phyloP scores from a whole-genome alignment of 352 stramenopile genomes.

The Phytophthora boehmeriae region DNA sequence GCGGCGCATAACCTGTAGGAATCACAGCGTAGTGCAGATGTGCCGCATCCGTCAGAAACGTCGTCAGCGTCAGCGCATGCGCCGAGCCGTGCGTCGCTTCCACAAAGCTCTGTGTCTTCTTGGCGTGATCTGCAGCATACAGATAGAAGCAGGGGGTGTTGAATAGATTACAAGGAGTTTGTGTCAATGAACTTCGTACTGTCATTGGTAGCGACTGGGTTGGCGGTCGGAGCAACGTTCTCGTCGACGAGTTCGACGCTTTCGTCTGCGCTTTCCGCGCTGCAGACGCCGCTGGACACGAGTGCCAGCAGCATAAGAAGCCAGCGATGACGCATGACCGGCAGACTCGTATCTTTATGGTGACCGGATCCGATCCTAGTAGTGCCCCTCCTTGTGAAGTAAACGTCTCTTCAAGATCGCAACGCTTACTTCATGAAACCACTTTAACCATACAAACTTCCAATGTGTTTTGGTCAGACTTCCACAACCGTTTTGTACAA shows the following conservation, averaged over 20 bases:
- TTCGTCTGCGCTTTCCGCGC: not conserved
- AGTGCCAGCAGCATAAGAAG: conserved; percentile 7
- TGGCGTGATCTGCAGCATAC: not conserved
- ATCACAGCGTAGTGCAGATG: conserved; percentile 79
- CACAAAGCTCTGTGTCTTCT: conserved; percentile 56
- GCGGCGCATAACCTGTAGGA: conserved; percentile 32
- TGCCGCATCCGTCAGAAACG: conserved; percentile 70
- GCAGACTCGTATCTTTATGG: not conserved
- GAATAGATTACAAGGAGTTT: too few relatives aligned
- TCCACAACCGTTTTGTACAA: too few relatives aligned
- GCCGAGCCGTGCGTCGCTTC: conserved; percentile 46
- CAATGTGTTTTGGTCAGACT: too few relatives aligned
- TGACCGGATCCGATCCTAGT: not conserved
- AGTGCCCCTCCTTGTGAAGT: conserved; percentile 6
- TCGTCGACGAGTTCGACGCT: not conserved
- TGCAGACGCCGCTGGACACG: not conserved
- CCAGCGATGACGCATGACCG: not conserved
- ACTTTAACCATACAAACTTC: too few relatives aligned
- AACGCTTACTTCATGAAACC: too few relatives aligned
- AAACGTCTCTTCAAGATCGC: conserved; percentile 18
- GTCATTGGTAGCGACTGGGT: conserved; percentile 2
- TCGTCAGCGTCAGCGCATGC: conserved; percentile 67
- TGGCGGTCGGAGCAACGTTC: not conserved
- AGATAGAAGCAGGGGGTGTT: too few relatives aligned
- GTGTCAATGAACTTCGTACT: conserved; percentile 4